A percentile compares a stretch with the other conserved stretches of the same genome.
Conservation (phyloP, 2,329 filamentous ascomycete species). For the Calonectria pseudoreteaudii region DNA sequence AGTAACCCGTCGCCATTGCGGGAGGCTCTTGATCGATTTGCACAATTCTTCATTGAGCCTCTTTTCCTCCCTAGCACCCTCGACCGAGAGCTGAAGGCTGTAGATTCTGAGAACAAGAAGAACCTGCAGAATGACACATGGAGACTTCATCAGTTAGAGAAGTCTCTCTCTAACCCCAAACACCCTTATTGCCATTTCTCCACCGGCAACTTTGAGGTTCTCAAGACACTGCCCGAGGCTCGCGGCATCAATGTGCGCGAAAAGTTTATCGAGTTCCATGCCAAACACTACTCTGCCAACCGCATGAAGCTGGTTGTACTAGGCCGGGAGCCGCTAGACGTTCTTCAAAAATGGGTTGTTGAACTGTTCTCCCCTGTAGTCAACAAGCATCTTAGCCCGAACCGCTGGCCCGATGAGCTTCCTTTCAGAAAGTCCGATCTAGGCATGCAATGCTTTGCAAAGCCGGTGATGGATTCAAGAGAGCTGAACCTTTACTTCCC, state of each 20-base stretch:
- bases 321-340: slow-evolving; percentile 83
- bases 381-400: slow-evolving; percentile 81
- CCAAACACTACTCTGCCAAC: slow-evolving; percentile 91
- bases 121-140: slow-evolving; percentile 92
- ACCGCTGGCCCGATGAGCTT: slow-evolving; percentile 64
- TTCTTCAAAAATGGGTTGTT: slow-evolving; percentile 84
- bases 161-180: slow-evolving; percentile 85
- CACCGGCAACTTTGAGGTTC: slow-evolving; percentile 86
- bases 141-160: slow-evolving; percentile 88
- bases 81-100: slow-evolving; percentile 87
- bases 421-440: slow-evolving; percentile 64
- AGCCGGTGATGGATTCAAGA: slow-evolving; percentile 90
- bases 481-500: slow-evolving; percentile 85
- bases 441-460: slow-evolving; percentile 82
- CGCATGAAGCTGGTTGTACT: slow-evolving; percentile 92
- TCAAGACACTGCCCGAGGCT: slow-evolving; percentile 84
- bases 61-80: slow-evolving; percentile 87
- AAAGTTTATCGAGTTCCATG: slow-evolving; percentile 93
- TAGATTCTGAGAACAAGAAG: slow-evolving; percentile 98
- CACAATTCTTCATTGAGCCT: slow-evolving; percentile 92
- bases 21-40: slow-evolving; percentile 89
- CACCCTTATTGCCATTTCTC: slow-evolving; percentile 94
- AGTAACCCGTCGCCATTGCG: slow-evolving; percentile 72
- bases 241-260: slow-evolving; percentile 86
- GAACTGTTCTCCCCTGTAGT: slow-evolving; percentile 85